Percentiles rank a stretch among this genome's conserved stretches.
phyloP scores from a whole-genome alignment of 2,329 filamentous ascomycete genomes.

The Mycosphaerella arachidis region DNA sequence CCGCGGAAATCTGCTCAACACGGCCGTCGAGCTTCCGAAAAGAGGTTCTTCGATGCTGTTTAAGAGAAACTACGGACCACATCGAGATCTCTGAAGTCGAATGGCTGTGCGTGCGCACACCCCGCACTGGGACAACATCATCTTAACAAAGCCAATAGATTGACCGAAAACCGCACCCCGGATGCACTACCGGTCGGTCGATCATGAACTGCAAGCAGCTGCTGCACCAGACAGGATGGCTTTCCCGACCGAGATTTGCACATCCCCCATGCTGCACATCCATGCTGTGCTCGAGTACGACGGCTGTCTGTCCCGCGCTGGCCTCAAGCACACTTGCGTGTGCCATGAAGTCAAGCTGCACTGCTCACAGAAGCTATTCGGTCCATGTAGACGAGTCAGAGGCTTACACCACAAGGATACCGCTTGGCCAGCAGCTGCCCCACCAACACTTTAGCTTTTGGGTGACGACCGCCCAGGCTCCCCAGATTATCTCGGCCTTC shows the following conservation, averaged over 20 bases:
- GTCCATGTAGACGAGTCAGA: slow-evolving; percentile 4
- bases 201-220: not conserved
- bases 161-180: not conserved
- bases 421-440: not conserved
- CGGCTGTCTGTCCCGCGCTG: not conserved
- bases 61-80: too few species aligned
- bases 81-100: not conserved
- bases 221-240: not conserved
- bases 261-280: not conserved
- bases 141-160: not conserved
- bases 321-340: not conserved
- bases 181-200: not conserved
- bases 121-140: not conserved
- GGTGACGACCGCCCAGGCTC: not conserved
- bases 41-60: not conserved
- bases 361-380: not conserved
- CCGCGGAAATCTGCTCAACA: too few species aligned
- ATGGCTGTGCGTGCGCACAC: not conserved
- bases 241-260: slow-evolving; percentile 1
- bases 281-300: not conserved
- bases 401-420: not conserved
- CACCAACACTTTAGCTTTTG: not conserved
- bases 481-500: not conserved
- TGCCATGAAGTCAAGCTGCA: slow-evolving; percentile 5
- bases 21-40: too few species aligned